Evolutionary conservation across 225 moss, liverwort and hornwort species (phyloP).

Genomic region (Climacium dendroides): DNA sequence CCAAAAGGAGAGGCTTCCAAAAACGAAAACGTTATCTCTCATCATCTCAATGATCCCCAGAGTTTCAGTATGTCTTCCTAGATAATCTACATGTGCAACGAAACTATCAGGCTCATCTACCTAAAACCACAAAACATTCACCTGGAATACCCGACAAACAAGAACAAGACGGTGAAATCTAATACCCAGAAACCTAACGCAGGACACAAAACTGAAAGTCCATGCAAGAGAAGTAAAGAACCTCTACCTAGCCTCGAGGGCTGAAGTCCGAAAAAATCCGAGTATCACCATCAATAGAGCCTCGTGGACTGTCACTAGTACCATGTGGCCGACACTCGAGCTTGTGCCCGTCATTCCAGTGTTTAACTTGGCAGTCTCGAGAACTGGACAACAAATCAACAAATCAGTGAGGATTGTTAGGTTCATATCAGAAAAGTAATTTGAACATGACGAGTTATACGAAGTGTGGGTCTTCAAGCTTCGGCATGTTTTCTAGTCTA

Average conservation of each 20-base stretch:
- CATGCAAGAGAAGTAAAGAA: neutral
- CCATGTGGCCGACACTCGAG: constrained; percentile 54
- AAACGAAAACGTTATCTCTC: neutral
- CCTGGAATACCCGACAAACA: neutral
- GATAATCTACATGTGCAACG: neutral
- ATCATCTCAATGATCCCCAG: neutral
- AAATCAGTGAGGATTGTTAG: neutral
- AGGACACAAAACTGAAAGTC: neutral
- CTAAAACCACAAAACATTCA: neutral
- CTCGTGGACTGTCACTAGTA: constrained; percentile 22
- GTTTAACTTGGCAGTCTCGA: constrained; percentile 57
- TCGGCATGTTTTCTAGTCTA: neutral
- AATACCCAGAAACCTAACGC: neutral
- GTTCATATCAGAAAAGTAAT: neutral
- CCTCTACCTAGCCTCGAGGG: constrained; percentile 12
- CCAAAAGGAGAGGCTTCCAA: neutral
- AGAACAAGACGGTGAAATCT: neutral
- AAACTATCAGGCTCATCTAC: neutral
- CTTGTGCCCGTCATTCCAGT: constrained; percentile 82
- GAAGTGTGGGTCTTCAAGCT: neutral
- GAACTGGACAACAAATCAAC: constrained; percentile 39
- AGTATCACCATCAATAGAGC: constrained; percentile 28
- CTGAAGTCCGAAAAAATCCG: constrained; percentile 20
- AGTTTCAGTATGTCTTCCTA: neutral
- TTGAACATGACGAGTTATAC: neutral